Conservation (phyloP, 148 eudicot genomes). For the Cornus kousa region DNA sequence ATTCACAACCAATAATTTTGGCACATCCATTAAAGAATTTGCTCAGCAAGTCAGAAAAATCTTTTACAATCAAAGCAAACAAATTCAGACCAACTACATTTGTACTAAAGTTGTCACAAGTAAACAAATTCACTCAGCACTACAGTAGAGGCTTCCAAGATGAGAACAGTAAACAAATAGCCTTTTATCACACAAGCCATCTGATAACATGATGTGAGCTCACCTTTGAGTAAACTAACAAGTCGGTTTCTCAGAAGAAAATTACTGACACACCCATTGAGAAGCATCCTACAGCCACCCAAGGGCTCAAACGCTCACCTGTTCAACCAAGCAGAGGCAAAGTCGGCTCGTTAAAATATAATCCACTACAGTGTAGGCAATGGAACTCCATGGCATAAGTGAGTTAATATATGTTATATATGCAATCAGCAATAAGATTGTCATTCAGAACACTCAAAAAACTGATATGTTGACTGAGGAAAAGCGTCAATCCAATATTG, state of each 20-base stretch:
- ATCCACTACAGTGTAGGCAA: constrained; percentile 22
- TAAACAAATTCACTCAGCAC: neutral
- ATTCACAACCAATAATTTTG: no score
- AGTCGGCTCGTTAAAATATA: neutral
- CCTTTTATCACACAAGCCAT: neutral
- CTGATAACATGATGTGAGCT: neutral
- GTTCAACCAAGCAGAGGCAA: constrained; percentile 14
- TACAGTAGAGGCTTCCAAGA: neutral
- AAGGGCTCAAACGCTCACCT: constrained; percentile 86
- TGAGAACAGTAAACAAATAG: neutral
- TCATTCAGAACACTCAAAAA: neutral
- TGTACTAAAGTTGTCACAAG: neutral
- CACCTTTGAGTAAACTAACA: neutral
- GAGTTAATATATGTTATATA: constrained; percentile 35
- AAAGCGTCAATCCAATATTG: neutral
- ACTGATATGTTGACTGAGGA: neutral
- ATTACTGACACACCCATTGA: constrained; percentile 83
- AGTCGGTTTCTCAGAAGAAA: constrained; percentile 47
- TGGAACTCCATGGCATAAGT: no score
- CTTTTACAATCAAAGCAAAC: no score
- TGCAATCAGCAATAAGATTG: constrained; percentile 14
- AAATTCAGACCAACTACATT: neutral
- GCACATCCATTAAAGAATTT: no score
- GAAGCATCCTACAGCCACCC: constrained; percentile 79
- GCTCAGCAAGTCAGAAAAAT: no score